phyloP scores from a whole-genome alignment of 495 filamentous ascomycete species.

The Trichoderma parareesei region DNA sequence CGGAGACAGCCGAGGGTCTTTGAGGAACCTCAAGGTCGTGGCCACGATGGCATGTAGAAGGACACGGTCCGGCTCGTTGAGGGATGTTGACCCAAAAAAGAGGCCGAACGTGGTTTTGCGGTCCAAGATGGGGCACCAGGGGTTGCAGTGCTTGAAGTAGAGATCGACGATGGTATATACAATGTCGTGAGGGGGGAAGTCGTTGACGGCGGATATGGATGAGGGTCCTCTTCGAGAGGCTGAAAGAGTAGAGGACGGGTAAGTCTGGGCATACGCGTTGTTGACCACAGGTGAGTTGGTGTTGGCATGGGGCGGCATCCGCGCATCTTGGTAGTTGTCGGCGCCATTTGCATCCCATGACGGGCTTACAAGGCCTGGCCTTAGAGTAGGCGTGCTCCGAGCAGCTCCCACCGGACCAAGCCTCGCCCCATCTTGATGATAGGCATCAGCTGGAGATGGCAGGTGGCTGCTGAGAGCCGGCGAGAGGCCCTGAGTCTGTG shows the following conservation, averaged over 20 bases:
- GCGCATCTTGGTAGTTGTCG: background rate
- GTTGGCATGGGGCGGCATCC: background rate
- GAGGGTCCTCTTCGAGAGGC: constrained; percentile 1
- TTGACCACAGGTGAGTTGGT: background rate
- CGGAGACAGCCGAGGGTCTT: constrained; percentile 58
- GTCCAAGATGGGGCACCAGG: constrained; percentile 88
- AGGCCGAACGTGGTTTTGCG: constrained; percentile 68
- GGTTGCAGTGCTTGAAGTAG: constrained; percentile 86
- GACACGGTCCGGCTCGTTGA: constrained; percentile 74
- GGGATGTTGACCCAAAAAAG: constrained; percentile 64
- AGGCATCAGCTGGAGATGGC: constrained; percentile 18
- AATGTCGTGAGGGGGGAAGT: constrained; percentile 78
- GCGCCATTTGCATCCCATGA: background rate
- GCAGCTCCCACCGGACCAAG: constrained; percentile 24
- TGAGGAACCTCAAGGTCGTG: constrained; percentile 77
- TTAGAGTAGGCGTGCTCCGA: background rate
- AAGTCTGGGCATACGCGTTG: background rate
- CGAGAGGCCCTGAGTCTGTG: background rate
- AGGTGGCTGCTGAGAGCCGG: constrained; percentile 7
- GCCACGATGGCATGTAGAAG: constrained; percentile 81
- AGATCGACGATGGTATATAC: constrained; percentile 74
- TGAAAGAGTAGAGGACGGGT: background rate
- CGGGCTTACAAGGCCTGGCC: background rate
- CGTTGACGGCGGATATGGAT: constrained; percentile 44
- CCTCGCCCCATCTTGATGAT: constrained; percentile 42